Evolutionary conservation across 148 eudicot species (phyloP).

Genomic region (Rhododendron molle): DNA sequence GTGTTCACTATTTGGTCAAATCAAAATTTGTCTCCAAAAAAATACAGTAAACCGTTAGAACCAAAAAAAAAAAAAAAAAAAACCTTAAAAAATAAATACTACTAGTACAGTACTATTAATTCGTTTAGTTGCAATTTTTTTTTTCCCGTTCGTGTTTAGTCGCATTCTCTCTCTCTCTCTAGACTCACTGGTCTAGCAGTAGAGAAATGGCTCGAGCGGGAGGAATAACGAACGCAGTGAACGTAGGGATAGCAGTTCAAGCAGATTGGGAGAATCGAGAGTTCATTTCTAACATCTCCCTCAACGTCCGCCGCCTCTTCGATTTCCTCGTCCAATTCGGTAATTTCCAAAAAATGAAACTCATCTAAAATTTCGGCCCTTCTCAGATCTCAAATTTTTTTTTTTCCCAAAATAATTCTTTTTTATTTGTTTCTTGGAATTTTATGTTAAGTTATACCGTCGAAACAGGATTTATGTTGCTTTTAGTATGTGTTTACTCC

Average conservation of each 20-base stretch:
- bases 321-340: conserved; percentile 96
- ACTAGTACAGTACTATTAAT: no score
- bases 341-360: conserved; percentile 9
- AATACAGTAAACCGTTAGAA: no score
- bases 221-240: conserved; percentile 95
- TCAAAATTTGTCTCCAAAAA: no score
- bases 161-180: background rate
- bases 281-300: conserved; percentile 90
- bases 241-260: conserved; percentile 96
- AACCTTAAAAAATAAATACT: no score
- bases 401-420: background rate
- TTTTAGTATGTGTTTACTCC: no score
- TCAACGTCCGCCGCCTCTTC: conserved; percentile 84
- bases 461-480: no score
- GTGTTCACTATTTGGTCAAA: no score
- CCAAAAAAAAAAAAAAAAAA: no score
- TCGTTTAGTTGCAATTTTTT: no score
- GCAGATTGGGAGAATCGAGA: conserved; percentile 99
- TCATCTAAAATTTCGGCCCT: background rate
- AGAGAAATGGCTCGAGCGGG: conserved; percentile 74
- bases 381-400: conserved; percentile 18
- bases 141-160: background rate
- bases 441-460: background rate
- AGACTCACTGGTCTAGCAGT: background rate
- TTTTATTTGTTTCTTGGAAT: background rate